These are phyloP conservation scores for Apophysomyces trapeziformis DNA, from an alignment of 371 early-diverging fungal species.

Conservation along the genomic window DNA sequence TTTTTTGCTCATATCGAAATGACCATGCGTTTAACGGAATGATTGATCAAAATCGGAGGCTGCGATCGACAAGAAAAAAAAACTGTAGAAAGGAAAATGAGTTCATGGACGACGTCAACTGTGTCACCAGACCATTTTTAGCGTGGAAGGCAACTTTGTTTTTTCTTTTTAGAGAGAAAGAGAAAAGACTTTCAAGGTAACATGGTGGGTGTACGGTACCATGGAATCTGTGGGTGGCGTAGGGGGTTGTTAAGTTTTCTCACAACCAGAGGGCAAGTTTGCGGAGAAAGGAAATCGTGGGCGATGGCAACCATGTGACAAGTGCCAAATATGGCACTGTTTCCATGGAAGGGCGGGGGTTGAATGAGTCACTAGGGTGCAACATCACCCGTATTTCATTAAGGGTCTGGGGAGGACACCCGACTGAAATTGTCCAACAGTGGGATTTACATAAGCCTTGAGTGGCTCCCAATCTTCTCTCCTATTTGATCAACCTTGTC, in stretches of 20 bases:
- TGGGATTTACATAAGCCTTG: conserved; percentile 1
- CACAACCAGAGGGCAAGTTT: not conserved
- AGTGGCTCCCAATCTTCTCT: not conserved
- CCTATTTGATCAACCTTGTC: conserved; percentile 9
- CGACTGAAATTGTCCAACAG: not conserved
- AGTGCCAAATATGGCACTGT: not conserved
- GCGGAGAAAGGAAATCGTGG: not conserved
- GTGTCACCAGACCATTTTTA: no score
- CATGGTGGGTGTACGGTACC: no score
- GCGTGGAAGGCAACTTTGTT: no score
- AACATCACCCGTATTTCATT: not conserved
- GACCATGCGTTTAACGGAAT: no score
- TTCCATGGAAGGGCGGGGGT: not conserved
- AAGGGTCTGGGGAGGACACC: conserved; percentile 4
- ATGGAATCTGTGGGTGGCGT: no score
- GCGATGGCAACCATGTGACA: not conserved
- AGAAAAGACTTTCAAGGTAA: no score
- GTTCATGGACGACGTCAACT: no score
- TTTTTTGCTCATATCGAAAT: no score
- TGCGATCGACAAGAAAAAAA: no score
- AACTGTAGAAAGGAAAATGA: no score
- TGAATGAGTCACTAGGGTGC: not conserved
- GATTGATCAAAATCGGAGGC: no score
- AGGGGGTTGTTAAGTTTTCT: not conserved
- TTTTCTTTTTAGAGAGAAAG: no score